A percentile compares a stretch with the other conserved stretches of the same genome.
Evolutionary conservation across 495 filamentous ascomycete genomes (phyloP).

Genomic region (Hyaloscypha hepaticicola): DNA sequence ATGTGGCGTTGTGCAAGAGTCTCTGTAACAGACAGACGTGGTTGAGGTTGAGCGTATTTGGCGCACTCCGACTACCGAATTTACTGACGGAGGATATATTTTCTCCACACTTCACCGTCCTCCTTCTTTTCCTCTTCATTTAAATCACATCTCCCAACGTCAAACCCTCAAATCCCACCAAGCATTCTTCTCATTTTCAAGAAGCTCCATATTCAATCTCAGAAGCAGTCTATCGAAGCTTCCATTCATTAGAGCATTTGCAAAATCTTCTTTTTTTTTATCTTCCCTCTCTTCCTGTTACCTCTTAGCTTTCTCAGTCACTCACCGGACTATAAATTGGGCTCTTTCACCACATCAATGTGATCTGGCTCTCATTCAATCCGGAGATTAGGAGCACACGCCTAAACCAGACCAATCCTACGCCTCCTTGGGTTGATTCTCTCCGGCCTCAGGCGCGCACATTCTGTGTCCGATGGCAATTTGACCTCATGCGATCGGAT

Average conservation of each 20-base stretch:
- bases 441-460: constrained; percentile 27
- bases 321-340: constrained; percentile 49
- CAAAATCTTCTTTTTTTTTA: too few relatives aligned
- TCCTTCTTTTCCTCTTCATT: background rate
- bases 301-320: background rate
- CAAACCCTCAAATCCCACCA: background rate
- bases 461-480: too few relatives aligned
- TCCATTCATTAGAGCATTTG: too few relatives aligned
- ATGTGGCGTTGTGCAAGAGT: background rate
- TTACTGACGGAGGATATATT: background rate
- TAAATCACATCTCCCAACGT: background rate
- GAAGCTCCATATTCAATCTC: too few relatives aligned
- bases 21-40: background rate
- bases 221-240: too few relatives aligned
- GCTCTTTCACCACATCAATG: constrained; percentile 44
- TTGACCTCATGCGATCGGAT: too few relatives aligned
- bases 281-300: background rate
- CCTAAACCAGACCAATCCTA: constrained; percentile 26
- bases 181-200: too few relatives aligned
- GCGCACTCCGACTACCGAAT: background rate
- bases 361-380: constrained; percentile 52
- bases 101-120: background rate
- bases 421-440: constrained; percentile 23
- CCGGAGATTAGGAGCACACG: constrained; percentile 42
- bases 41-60: background rate